These are phyloP conservation scores for Beta lomatogona DNA, from an alignment of 179 eudicot genomes.

Conservation along the genomic window DNA sequence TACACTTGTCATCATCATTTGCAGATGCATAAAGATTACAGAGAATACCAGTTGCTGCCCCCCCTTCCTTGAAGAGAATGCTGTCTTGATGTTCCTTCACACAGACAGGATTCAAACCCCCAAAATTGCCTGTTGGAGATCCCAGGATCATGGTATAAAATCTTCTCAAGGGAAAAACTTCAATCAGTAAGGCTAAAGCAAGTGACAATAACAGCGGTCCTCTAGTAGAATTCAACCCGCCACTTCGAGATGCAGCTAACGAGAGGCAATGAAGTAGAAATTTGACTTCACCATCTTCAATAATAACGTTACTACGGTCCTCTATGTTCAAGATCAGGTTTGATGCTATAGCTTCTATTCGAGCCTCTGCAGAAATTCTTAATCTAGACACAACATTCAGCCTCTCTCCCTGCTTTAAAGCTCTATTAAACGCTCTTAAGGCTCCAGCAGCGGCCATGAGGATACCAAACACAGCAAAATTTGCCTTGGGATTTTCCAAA, in stretches of 20 bases:
- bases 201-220: slow-evolving; percentile 62
- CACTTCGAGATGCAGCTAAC: slow-evolving; percentile 76
- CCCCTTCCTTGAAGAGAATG: slow-evolving; percentile 81
- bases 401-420: slow-evolving; percentile 38
- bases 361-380: slow-evolving; percentile 55
- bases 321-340: slow-evolving; percentile 45
- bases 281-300: slow-evolving; percentile 34
- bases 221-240: slow-evolving; percentile 47
- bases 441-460: slow-evolving; percentile 93
- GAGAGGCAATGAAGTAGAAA: slow-evolving; percentile 64
- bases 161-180: slow-evolving; percentile 70
- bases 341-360: slow-evolving; percentile 55
- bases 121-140: slow-evolving; percentile 30
- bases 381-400: slow-evolving; percentile 32
- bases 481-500: slow-evolving; percentile 44
- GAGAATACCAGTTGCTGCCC: slow-evolving; percentile 75
- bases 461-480: slow-evolving; percentile 48
- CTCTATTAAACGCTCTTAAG: slow-evolving; percentile 62
- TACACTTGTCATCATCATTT: slow-evolving; percentile 54
- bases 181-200: slow-evolving; percentile 67
- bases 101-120: slow-evolving; percentile 27
- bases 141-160: slow-evolving; percentile 50
- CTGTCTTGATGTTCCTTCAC: slow-evolving; percentile 58
- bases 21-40: slow-evolving; percentile 79
- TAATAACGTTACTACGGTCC: slow-evolving; percentile 11